Base-by-base conservation (phyloP, 2,329 filamentous ascomycete species). In the Ophiostoma quercus region DNA sequence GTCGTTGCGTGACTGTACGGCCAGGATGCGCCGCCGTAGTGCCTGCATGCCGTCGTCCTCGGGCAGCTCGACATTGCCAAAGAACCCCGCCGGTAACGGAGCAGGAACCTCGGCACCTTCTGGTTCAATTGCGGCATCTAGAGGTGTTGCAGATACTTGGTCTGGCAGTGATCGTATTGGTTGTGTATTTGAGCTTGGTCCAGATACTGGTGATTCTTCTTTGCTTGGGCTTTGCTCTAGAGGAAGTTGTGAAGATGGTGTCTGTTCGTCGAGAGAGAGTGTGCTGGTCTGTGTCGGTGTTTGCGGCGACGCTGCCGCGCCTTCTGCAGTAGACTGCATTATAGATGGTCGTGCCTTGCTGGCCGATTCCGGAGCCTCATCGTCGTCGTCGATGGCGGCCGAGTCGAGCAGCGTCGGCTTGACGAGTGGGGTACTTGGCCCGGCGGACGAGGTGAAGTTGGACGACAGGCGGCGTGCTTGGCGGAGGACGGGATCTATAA, bases 1-100 rank as follows among this genome's bases (percentile, higher is more conserved):
- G 32, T 87, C 82, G 29, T 87, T 82, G 73, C 84, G 83, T 34
- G 84, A 82, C 76, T 92, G 90, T 72, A 94, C 90, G 29, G 81
- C 82, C 71, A 90, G 84, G 73, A 95, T 92, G 72, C 86, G 87
- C 73, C 81, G 83, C 74, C 92, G 84, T 74, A 94, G 78, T 69
- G 80, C 79, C 22, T 85, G 82, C 89, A 92, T 94, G 63, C 92
- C 92, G 81, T 95, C 92, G 76, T 94, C 90, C 76, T 90, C 92
- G 0, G 91, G 91, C 57, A 92, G 77, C 57, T 77, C 74, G 73
- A 54, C 79, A 54, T 75, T 77, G 16, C 76, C 77, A 66, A 74
- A 75, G 71, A 75, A 71, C 1, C 47, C 70, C 0, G 68, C 14
- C 11, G 71, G 71, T 14, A 71, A 60, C 1, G 72, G 66, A 8